Conservation (phyloP, 2,329 filamentous ascomycete species). For the Lecanosticta acicola region DNA sequence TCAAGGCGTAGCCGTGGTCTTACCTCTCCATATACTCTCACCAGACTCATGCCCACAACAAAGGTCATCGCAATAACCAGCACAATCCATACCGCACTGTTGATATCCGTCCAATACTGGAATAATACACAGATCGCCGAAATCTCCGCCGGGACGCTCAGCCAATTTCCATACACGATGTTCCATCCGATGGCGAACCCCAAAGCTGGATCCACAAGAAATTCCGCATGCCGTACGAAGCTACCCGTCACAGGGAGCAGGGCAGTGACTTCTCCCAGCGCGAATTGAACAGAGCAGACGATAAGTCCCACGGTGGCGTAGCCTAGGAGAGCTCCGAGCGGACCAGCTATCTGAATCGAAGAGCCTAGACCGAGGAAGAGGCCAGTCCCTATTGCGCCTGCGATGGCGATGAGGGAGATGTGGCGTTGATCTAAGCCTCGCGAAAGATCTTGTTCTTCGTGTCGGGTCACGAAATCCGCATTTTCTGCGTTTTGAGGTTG, state of each 20-base stretch:
- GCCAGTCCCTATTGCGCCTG: constrained; percentile 67
- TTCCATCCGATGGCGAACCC: constrained; percentile 25
- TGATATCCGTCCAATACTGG: constrained; percentile 31
- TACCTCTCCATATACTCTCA: constrained; percentile 36
- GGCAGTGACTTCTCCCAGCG: constrained; percentile 48
- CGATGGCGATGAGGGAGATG: constrained; percentile 61
- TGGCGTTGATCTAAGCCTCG: constrained; percentile 50
- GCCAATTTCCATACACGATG: constrained; percentile 26
- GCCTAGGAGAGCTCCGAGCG: constrained; percentile 48
- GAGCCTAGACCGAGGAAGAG: constrained; percentile 54
- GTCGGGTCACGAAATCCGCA: constrained; percentile 24
- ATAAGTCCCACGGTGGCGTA: constrained; percentile 48
- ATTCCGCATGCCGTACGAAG: constrained; percentile 47
- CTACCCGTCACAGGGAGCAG: constrained; percentile 48
- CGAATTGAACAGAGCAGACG: constrained; percentile 48
- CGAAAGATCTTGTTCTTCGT: constrained; percentile 36
- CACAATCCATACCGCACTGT: constrained; percentile 32
- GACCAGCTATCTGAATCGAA: constrained; percentile 48
- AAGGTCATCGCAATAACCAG: constrained; percentile 32
- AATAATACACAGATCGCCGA: constrained; percentile 29
- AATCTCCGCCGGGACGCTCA: constrained; percentile 32
- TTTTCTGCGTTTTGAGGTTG: constrained; percentile 5
- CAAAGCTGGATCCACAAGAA: constrained; percentile 47
- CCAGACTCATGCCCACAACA: constrained; percentile 29
- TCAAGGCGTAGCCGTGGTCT: background rate